These are phyloP conservation scores for Persicaria maculosa DNA, from an alignment of 148 eudicot species.

Conservation along the genomic window DNA sequence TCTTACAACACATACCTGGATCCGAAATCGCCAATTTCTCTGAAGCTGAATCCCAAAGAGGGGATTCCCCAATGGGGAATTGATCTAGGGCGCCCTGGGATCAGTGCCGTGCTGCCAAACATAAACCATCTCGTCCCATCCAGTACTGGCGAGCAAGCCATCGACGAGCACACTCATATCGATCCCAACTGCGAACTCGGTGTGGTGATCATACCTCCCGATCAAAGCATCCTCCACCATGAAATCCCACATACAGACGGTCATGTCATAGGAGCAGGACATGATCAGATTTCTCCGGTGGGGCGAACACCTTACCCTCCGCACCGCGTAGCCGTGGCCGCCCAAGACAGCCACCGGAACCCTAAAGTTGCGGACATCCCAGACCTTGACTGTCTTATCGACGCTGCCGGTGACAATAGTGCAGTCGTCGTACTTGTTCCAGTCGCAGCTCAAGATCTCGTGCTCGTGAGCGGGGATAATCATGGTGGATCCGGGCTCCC, in stretches of 20 bases:
- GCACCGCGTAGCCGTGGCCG: slow-evolving; percentile 80
- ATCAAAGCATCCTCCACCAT: slow-evolving; percentile 83
- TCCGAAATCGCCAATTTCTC: not conserved
- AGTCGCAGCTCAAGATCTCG: slow-evolving; percentile 75
- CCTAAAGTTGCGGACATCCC: slow-evolving; percentile 84
- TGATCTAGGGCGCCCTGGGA: slow-evolving; percentile 59
- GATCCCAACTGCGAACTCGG: slow-evolving; percentile 92
- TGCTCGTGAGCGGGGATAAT: slow-evolving; percentile 85
- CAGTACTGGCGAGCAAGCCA: slow-evolving; percentile 87
- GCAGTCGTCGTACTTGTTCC: slow-evolving; percentile 94
- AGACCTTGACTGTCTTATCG: slow-evolving; percentile 76
- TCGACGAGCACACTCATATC: slow-evolving; percentile 98
- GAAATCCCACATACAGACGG: slow-evolving; percentile 87
- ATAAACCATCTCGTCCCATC: slow-evolving; percentile 96
- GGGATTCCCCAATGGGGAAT: not conserved
- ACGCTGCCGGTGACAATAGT: slow-evolving; percentile 69
- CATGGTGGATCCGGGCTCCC: slow-evolving; percentile 93
- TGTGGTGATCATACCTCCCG: slow-evolving; percentile 89
- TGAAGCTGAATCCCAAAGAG: not conserved
- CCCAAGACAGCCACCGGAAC: slow-evolving; percentile 61
- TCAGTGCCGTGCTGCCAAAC: slow-evolving; percentile 96
- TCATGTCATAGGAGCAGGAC: slow-evolving; percentile 93
- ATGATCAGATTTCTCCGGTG: slow-evolving; percentile 58
- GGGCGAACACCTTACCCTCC: slow-evolving; percentile 90
- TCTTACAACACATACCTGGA: not conserved